Base-by-base conservation (phyloP, 768 basidiomycete genomes). In the Tulasnella sp. region DNA sequence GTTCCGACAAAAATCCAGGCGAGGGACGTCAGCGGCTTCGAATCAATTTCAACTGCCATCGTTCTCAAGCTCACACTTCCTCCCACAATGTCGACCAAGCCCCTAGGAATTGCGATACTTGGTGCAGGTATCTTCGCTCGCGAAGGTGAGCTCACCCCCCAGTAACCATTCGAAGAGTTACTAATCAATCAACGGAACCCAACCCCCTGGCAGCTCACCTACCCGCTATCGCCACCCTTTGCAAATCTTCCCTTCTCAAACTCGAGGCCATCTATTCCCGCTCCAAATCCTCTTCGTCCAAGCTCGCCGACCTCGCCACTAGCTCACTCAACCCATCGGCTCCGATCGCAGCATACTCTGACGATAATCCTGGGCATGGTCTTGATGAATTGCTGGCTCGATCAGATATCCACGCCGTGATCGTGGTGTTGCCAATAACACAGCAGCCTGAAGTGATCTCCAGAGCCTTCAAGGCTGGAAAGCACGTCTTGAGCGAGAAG, bases 401-500 rank as follows among this genome's bases (percentile, higher is more conserved):
- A 65, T 58, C 76, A 2, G 88, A 92, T 64, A 80, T 95, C 66
- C 68, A 74, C 17, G 81, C 83, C 21, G 86, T 93, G 30, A 78
- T 89, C 68, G 73, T 93, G 53, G 82, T 80, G 4, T 75, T 94
- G 10, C 90, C 90, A 0, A 92, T 94, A 67, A 78, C 81, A 0
- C 65, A 76, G 3, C 89, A 91, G 69, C 88, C 90, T 1, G 70
- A 72, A 17, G 73, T 92, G 61, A 74, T 94, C 56, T 70, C 79
- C 60, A 79, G 78, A 66, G 66, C 67, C 0, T 60, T 67, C 47
- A 58, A 67, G 48, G 63, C 61, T 23, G 87, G 90, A 26, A 95
- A 94, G 72, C 87, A 93, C 68, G 88, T 94, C 51, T 68, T 93
- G 61, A 85, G 84, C 70, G 91, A 95, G 75, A 94, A 94, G 68